phyloP scores from a whole-genome alignment of 2,329 filamentous ascomycete species.

The Chaetomiaceae sp. region DNA sequence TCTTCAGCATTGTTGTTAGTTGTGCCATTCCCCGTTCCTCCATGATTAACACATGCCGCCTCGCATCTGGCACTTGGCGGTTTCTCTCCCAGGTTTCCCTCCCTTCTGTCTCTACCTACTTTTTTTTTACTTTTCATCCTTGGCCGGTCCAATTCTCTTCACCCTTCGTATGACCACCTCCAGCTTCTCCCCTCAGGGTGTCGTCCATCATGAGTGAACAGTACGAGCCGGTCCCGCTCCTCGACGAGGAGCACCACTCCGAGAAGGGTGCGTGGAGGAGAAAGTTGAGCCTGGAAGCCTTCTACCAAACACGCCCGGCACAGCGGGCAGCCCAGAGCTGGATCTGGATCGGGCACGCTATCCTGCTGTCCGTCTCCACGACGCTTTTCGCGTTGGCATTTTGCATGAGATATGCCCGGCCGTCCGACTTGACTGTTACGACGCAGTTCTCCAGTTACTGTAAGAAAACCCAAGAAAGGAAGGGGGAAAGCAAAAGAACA shows the following conservation, averaged over 20 bases:
- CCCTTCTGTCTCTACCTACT: not conserved
- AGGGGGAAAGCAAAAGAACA: not conserved
- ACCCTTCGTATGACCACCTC: not conserved
- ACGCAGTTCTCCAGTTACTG: conserved; percentile 1
- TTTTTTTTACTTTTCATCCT: not conserved
- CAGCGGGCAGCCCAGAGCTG: not conserved
- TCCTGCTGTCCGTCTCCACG: conserved; percentile 1
- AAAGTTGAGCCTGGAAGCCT: not conserved
- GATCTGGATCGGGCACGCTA: conserved; percentile 5
- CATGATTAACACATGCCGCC: too few species aligned
- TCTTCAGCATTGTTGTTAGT: too few species aligned
- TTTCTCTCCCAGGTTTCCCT: too few species aligned
- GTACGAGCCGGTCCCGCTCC: conserved; percentile 2
- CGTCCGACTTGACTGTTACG: not conserved
- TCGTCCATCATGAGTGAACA: not conserved
- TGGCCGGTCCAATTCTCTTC: not conserved
- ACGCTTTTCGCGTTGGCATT: conserved; percentile 4
- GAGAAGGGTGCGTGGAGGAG: not conserved
- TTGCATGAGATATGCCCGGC: not conserved
- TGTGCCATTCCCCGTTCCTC: too few species aligned
- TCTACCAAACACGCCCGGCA: not conserved
- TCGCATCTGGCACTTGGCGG: too few species aligned
- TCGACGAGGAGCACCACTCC: conserved; percentile 3
- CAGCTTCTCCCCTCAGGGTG: too few species aligned
- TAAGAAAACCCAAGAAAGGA: not conserved